A percentile compares a stretch with the other conserved stretches of the same genome.
Conservation (phyloP, 2,329 filamentous ascomycete genomes). For the Penicillium sumatraense region DNA sequence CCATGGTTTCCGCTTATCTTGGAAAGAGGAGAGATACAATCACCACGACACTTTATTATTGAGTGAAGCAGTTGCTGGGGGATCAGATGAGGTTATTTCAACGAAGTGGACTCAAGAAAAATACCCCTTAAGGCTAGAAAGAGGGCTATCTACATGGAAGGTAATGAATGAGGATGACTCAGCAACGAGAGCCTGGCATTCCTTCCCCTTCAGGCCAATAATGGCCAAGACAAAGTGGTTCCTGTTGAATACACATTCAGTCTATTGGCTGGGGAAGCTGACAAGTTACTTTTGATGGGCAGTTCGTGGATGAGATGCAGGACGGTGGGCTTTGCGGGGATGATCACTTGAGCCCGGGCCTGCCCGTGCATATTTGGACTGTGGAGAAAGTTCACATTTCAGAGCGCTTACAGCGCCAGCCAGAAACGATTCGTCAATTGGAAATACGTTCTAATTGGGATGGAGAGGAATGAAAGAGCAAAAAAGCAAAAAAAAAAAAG, state of each 20-base stretch:
- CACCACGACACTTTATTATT: too few species aligned
- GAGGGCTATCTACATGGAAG: too few species aligned
- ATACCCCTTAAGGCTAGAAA: too few species aligned
- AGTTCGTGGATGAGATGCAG: neutral
- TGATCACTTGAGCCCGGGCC: conserved; percentile 3
- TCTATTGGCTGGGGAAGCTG: neutral
- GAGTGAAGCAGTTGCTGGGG: too few species aligned
- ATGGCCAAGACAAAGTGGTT: neutral
- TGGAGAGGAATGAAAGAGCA: too few species aligned
- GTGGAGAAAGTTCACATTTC: conserved; percentile 9
- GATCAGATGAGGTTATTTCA: too few species aligned
- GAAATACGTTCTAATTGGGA: neutral
- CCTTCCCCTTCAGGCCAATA: neutral
- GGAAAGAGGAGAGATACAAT: too few species aligned
- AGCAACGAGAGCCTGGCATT: too few species aligned
- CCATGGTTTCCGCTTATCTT: neutral
- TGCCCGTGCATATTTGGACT: neutral
- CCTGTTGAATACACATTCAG: neutral
- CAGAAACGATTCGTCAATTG: neutral
- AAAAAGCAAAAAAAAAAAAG: conserved; percentile 10
- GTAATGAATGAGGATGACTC: too few species aligned
- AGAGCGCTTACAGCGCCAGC: conserved; percentile 9
- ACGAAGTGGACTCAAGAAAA: too few species aligned
- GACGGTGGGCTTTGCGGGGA: neutral
- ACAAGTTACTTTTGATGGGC: neutral